Conservation (phyloP, 2,329 filamentous ascomycete species). For the Aspergillus aculeatus region DNA sequence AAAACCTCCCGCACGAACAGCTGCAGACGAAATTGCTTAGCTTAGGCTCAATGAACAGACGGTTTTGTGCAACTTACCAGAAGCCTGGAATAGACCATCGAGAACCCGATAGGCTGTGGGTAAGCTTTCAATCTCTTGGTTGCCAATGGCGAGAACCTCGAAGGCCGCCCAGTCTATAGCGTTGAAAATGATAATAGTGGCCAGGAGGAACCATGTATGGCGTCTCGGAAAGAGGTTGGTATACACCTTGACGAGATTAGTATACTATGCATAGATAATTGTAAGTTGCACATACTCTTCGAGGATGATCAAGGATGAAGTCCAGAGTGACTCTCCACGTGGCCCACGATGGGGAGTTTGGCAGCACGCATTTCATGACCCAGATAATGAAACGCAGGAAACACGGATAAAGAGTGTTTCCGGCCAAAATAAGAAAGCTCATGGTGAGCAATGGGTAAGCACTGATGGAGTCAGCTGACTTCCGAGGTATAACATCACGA, state of each 20-base stretch:
- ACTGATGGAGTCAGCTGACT: constrained; percentile 22
- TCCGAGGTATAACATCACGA: neutral
- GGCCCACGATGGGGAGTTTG: constrained; percentile 25
- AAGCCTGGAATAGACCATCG: constrained; percentile 63
- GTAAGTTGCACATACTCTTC: constrained; percentile 25
- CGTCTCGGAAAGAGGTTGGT: constrained; percentile 59
- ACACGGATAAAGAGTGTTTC: constrained; percentile 65
- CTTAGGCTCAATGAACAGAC: neutral
- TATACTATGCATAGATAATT: neutral
- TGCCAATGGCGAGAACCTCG: constrained; percentile 64
- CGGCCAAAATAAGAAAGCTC: constrained; percentile 60
- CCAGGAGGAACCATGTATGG: constrained; percentile 66
- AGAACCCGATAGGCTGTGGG: constrained; percentile 56
- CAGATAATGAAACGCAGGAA: constrained; percentile 63
- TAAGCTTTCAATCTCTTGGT: constrained; percentile 54
- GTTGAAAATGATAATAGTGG: constrained; percentile 61
- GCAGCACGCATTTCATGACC: constrained; percentile 40
- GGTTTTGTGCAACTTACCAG: constrained; percentile 42
- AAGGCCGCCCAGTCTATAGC: constrained; percentile 65
- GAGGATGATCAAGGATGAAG: constrained; percentile 37
- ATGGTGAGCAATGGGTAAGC: constrained; percentile 47
- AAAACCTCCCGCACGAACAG: constrained; percentile 64
- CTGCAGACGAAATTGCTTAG: constrained; percentile 12
- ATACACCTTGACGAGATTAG: constrained; percentile 29
- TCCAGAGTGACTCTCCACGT: constrained; percentile 34